Evolutionary conservation across 169 alveolate genomes (phyloP).

Genomic region (Cryptosporidium meleagridis): DNA sequence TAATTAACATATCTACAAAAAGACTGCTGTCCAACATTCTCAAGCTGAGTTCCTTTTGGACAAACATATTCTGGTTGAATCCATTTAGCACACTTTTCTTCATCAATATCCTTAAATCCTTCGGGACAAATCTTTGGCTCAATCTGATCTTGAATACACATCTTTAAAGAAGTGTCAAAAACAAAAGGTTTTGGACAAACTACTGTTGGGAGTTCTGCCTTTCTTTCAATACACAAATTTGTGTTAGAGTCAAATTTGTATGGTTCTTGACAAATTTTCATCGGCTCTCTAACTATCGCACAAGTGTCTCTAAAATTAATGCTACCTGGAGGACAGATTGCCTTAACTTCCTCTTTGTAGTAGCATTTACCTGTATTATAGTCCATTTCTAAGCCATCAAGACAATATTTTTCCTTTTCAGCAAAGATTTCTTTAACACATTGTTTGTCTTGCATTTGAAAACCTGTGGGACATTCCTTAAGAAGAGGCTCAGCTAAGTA

Average conservation of each 20-base stretch:
- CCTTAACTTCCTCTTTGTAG: constrained; percentile 34
- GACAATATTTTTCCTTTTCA: constrained; percentile 22
- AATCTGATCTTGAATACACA: constrained; percentile 19
- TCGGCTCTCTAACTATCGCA: constrained; percentile 33
- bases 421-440: constrained; percentile 58
- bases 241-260: constrained; percentile 1
- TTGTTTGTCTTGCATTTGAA: constrained; percentile 68
- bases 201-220: neutral
- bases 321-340: constrained; percentile 61
- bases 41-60: constrained; percentile 2
- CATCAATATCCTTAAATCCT: constrained; percentile 7
- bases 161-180: neutral
- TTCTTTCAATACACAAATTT: constrained; percentile 40
- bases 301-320: constrained; percentile 43
- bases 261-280: constrained; percentile 33
- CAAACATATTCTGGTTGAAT: constrained; percentile 41
- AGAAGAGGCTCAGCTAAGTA: constrained; percentile 55
- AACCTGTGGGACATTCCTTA: constrained; percentile 66
- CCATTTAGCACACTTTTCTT: constrained; percentile 44
- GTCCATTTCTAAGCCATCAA: constrained; percentile 6
- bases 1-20: constrained; percentile 18
- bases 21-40: neutral
- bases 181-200: constrained; percentile 51
- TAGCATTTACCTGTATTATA: constrained; percentile 5
- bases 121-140: constrained; percentile 50